A percentile compares a stretch with the other conserved stretches of the same genome.
Conservation (phyloP, 805 yeast genomes). For the Suhomyces xylopsoci region DNA sequence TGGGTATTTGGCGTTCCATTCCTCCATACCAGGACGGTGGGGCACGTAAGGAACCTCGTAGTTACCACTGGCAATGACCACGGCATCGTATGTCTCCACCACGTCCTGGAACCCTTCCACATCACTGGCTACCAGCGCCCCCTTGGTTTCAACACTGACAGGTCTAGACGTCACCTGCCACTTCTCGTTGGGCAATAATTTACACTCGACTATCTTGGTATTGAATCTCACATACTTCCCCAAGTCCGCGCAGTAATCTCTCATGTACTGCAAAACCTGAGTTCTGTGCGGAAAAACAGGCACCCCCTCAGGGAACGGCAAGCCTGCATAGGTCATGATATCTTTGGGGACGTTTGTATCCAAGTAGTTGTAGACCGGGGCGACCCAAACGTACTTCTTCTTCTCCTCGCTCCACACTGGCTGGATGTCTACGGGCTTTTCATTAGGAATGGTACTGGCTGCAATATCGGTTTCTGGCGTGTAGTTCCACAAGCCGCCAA, state of each 20-base stretch:
- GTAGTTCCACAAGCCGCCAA: slow-evolving; percentile 85
- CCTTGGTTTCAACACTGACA: slow-evolving; percentile 27
- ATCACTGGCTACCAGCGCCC: slow-evolving; percentile 16
- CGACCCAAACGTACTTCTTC: slow-evolving; percentile 21
- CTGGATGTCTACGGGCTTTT: slow-evolving; percentile 15
- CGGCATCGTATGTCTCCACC: slow-evolving; percentile 32
- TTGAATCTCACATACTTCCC: slow-evolving; percentile 42
- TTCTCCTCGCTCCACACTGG: slow-evolving; percentile 10
- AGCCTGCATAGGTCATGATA: slow-evolving; percentile 63
- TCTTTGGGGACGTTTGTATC: slow-evolving; percentile 68
- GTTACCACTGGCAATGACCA: slow-evolving; percentile 41
- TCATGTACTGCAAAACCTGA: slow-evolving; percentile 62
- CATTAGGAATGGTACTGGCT: slow-evolving; percentile 18
- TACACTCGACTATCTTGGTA: slow-evolving; percentile 46
- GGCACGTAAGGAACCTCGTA: slow-evolving; percentile 37
- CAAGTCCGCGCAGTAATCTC: slow-evolving; percentile 49
- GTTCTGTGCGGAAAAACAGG: slow-evolving; percentile 57
- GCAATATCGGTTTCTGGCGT: slow-evolving; percentile 28
- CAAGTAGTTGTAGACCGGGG: slow-evolving; percentile 58
- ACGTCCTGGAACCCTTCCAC: slow-evolving; percentile 6
- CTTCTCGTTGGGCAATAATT: slow-evolving; percentile 14
- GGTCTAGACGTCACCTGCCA: slow-evolving; percentile 46
- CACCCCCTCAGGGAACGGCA: slow-evolving; percentile 45
- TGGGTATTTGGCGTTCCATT: slow-evolving; percentile 26
- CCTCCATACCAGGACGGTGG: slow-evolving; percentile 25